Conservation (phyloP, 2,329 filamentous ascomycete species). For the Harringtonia lauricola region DNA sequence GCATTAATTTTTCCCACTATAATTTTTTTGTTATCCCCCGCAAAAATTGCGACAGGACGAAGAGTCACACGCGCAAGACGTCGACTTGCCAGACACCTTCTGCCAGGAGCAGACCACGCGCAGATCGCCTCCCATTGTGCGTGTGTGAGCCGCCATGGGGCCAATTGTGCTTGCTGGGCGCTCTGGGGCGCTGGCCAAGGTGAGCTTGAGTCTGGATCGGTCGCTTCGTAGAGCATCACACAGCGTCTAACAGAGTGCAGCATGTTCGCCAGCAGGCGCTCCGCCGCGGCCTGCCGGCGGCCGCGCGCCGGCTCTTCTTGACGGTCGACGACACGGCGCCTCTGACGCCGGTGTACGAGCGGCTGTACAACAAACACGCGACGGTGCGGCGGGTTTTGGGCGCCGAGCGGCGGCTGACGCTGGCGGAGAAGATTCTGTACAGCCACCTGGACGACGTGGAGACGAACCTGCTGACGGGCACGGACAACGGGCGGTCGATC, state of each 20-base stretch:
- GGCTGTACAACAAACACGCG: constrained; percentile 65
- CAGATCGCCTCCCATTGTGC: background rate
- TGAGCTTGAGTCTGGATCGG: constrained; percentile 20
- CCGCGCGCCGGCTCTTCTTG: constrained; percentile 24
- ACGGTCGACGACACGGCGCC: constrained; percentile 23
- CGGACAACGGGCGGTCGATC: constrained; percentile 72
- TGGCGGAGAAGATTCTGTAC: constrained; percentile 98
- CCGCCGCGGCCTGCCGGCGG: constrained; percentile 17
- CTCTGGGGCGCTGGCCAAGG: constrained; percentile 35
- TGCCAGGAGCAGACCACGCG: background rate
- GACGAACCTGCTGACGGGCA: constrained; percentile 74
- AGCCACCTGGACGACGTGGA: constrained; percentile 85
- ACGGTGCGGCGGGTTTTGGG: constrained; percentile 67
- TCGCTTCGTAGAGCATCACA: too few relatives aligned
- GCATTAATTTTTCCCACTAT: background rate
- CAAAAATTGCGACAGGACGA: background rate
- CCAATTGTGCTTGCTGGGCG: constrained; percentile 38
- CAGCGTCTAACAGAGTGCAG: too few relatives aligned
- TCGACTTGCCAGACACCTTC: too few relatives aligned
- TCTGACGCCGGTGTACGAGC: constrained; percentile 65
- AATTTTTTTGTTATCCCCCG: constrained; percentile 4
- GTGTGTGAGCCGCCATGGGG: constrained; percentile 26
- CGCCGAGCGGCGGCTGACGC: constrained; percentile 51
- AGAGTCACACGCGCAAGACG: background rate
- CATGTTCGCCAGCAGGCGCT: constrained; percentile 23